phyloP scores from a whole-genome alignment of 768 basidiomycete genomes.

The Boletus reticulatus region DNA sequence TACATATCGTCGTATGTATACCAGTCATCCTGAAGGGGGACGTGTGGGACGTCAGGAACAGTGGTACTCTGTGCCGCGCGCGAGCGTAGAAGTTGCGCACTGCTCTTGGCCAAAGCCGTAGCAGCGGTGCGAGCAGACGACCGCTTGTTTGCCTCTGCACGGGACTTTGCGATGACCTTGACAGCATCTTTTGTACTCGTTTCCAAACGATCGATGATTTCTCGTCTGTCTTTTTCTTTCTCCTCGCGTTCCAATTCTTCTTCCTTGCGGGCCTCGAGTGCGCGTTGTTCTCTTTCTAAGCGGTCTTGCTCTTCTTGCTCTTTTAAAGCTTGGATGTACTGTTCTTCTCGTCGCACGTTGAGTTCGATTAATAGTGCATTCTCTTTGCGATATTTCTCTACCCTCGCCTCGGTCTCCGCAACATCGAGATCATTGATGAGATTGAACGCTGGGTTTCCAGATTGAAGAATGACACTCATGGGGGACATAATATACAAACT shows the following conservation, averaged over 20 bases:
- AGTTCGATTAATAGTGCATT: conserved; percentile 83
- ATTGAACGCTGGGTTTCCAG: conserved; percentile 71
- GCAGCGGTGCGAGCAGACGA: conserved; percentile 51
- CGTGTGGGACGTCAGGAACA: conserved; percentile 78
- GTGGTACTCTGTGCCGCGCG: conserved; percentile 63
- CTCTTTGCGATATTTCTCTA: conserved; percentile 72
- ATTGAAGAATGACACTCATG: background rate
- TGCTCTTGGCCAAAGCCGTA: conserved; percentile 40
- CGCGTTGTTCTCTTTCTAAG: conserved; percentile 65
- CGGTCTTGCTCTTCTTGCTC: conserved; percentile 83
- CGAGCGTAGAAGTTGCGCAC: conserved; percentile 52
- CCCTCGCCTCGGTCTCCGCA: conserved; percentile 76
- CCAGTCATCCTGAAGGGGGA: conserved; percentile 74
- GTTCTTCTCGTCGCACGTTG: conserved; percentile 80
- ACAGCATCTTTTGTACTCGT: conserved; percentile 69
- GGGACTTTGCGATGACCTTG: conserved; percentile 67
- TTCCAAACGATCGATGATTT: conserved; percentile 81
- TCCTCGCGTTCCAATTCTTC: conserved; percentile 79
- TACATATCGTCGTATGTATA: conserved; percentile 75
- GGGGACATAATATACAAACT: conserved; percentile 19
- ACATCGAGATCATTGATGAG: conserved; percentile 88
- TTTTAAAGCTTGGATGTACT: conserved; percentile 65
- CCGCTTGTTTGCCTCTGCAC: conserved; percentile 62
- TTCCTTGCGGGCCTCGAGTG: conserved; percentile 59
- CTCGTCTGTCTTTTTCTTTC: conserved; percentile 65